Conservation (phyloP, 1,284 basidiomycete species). For the Laetiporus sulphureus region DNA sequence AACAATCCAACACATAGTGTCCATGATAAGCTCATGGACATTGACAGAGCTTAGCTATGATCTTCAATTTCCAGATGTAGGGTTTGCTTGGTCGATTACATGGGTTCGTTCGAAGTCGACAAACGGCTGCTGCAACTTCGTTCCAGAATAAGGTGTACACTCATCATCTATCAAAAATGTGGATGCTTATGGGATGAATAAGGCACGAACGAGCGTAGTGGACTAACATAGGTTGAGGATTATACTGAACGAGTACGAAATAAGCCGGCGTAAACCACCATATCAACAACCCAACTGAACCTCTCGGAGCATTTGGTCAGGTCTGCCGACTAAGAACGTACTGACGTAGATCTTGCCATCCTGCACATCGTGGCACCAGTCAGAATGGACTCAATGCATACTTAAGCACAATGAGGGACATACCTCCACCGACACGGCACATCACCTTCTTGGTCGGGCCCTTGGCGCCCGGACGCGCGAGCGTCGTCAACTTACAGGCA, state of each 20-base stretch:
- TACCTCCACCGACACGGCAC: conserved; percentile 79
- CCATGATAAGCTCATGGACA: not conserved
- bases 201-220: conserved; percentile 20
- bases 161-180: no score
- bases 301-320: no score
- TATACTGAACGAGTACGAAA: conserved; percentile 13
- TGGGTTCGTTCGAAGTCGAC: no score
- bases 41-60: not conserved
- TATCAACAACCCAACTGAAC: not conserved
- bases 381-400: not conserved
- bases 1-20: no score
- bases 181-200: conserved; percentile 6
- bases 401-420: conserved; percentile 23
- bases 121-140: conserved; percentile 1
- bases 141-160: conserved; percentile 1
- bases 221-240: conserved; percentile 18
- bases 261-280: not conserved
- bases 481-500: conserved; percentile 74
- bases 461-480: conserved; percentile 53
- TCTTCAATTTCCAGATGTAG: no score
- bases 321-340: conserved; percentile 65
- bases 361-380: conserved; percentile 29
- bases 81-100: no score
- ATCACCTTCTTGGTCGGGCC: conserved; percentile 74
- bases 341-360: conserved; percentile 81